These are phyloP conservation scores for Teunomyces stri DNA, from an alignment of 805 yeast genomes.

Conservation along the genomic window DNA sequence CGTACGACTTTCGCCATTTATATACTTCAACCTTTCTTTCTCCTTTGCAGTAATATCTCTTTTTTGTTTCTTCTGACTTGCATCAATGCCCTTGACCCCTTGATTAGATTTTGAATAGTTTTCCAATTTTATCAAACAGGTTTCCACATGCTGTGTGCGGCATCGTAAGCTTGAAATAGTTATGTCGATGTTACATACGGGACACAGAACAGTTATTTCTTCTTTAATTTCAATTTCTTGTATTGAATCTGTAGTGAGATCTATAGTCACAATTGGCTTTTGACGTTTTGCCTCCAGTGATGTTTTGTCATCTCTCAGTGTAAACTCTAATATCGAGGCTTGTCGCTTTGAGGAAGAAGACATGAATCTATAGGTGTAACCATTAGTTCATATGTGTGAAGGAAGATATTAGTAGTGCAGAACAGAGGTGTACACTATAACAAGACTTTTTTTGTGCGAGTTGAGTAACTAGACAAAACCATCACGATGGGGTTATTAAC, in stretches of 20 bases:
- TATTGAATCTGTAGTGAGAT: conserved; percentile 12
- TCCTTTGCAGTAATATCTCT: conserved; percentile 22
- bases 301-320: conserved; percentile 1
- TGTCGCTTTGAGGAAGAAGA: conserved; percentile 11
- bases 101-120: not conserved
- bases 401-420: not conserved
- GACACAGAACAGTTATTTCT: conserved; percentile 35
- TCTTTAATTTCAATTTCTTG: not conserved
- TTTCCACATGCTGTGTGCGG: conserved; percentile 54
- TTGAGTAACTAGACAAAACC: too few relatives aligned
- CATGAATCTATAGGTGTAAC: not conserved
- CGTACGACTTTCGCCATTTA: conserved; percentile 6
- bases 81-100: not conserved
- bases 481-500: conserved; percentile 72
- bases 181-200: conserved; percentile 47
- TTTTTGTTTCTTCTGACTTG: not conserved
- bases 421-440: too few relatives aligned
- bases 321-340: conserved; percentile 24
- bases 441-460: too few relatives aligned
- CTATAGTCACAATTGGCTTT: conserved; percentile 12
- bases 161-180: conserved; percentile 37
- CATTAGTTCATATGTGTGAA: not conserved
- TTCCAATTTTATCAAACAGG: conserved; percentile 35
- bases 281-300: conserved; percentile 2
- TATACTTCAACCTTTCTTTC: conserved; percentile 3